phyloP scores from a whole-genome alignment of 768 basidiomycete species.

The Leucogyrophana mollusca region DNA sequence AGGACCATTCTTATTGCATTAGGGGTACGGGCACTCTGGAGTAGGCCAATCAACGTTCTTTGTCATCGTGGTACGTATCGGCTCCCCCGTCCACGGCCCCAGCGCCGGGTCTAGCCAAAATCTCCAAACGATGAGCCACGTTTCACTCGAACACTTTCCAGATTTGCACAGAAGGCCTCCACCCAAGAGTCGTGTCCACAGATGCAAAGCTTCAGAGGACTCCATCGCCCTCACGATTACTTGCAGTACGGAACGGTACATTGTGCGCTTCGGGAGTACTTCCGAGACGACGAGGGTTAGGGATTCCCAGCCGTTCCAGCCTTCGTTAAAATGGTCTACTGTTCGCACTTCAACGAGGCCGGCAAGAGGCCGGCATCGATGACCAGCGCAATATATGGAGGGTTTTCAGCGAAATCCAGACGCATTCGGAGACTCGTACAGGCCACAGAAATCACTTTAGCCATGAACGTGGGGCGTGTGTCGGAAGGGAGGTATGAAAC shows the following conservation, averaged over 20 bases:
- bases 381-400: conserved; percentile 23
- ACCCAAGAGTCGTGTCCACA: conserved; percentile 13
- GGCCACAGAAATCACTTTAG: conserved; percentile 25
- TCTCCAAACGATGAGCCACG: too few species aligned
- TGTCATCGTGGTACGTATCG: too few species aligned
- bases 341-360: conserved; percentile 23
- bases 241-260: conserved; percentile 20
- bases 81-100: too few species aligned
- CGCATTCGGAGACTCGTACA: conserved; percentile 29
- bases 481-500: conserved; percentile 6
- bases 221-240: conserved; percentile 13
- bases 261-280: conserved; percentile 25
- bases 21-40: too few species aligned
- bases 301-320: conserved; percentile 27
- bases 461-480: conserved; percentile 10
- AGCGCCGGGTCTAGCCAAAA: too few species aligned
- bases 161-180: conserved; percentile 13
- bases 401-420: conserved; percentile 22
- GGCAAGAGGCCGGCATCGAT: conserved; percentile 23
- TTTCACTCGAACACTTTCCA: conserved; percentile 21
- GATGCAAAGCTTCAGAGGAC: conserved; percentile 11
- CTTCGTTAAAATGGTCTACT: conserved; percentile 20
- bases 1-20: conserved; percentile 26
- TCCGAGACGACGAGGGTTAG: conserved; percentile 19
- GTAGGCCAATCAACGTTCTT: too few species aligned